Evolutionary conservation across 306 rosid genomes (phyloP).

Genomic region (Mucuna pruriens): DNA sequence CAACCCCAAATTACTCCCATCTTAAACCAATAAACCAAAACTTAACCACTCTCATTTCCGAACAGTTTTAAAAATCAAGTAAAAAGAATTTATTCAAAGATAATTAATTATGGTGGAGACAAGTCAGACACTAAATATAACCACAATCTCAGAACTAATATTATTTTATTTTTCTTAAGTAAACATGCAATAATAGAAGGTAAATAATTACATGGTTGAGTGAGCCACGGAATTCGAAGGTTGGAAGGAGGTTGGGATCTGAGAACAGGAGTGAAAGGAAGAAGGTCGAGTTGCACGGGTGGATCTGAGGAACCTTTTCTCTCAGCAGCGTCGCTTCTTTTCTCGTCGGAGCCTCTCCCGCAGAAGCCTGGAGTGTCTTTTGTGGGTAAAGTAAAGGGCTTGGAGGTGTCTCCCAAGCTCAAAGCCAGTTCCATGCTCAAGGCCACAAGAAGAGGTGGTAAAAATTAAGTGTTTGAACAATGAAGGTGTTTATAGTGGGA

Average conservation of each 20-base stretch:
- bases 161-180: too few relatives aligned
- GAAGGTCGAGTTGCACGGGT: constrained; percentile 77
- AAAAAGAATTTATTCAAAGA: too few relatives aligned
- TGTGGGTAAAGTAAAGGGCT: constrained; percentile 44
- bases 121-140: too few relatives aligned
- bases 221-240: constrained; percentile 73
- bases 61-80: too few relatives aligned
- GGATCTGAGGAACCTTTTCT: constrained; percentile 59
- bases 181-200: too few relatives aligned
- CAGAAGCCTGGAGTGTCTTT: constrained; percentile 61
- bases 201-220: constrained; percentile 70
- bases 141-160: too few relatives aligned
- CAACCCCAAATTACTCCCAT: neutral
- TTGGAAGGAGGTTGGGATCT: constrained; percentile 50
- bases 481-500: too few relatives aligned
- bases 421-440: constrained; percentile 77
- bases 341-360: neutral
- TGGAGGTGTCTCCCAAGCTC: constrained; percentile 82
- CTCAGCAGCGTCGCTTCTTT: constrained; percentile 38
- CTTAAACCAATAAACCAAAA: neutral
- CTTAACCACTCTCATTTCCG: too few relatives aligned
- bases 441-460: neutral
- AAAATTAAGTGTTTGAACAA: too few relatives aligned
- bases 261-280: constrained; percentile 76
- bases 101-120: too few relatives aligned